phyloP scores from a whole-genome alignment of 75 land plant species.

The Selaginella tamariscina region DNA sequence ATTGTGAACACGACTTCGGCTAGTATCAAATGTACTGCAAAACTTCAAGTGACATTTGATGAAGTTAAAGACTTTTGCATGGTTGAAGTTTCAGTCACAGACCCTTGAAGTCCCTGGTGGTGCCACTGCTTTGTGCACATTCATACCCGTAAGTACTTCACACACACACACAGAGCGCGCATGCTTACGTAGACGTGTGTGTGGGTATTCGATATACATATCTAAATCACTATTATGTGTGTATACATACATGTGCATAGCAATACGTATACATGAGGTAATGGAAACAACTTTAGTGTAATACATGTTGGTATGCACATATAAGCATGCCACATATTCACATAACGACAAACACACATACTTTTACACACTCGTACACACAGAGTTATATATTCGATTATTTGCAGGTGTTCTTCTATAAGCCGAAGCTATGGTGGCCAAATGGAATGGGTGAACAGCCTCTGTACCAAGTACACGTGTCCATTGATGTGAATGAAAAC shows the following conservation, averaged over 20 bases:
- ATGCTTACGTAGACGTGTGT: too few relatives aligned
- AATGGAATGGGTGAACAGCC: slow-evolving; percentile 96
- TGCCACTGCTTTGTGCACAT: slow-evolving; percentile 39
- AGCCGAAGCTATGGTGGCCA: slow-evolving; percentile 95
- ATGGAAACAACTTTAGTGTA: too few relatives aligned
- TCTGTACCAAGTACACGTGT: slow-evolving; percentile 61
- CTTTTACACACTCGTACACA: not conserved
- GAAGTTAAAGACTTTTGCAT: slow-evolving; percentile 43
- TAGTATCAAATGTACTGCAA: slow-evolving; percentile 52
- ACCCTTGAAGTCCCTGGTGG: slow-evolving; percentile 46
- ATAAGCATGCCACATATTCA: too few relatives aligned
- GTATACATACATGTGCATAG: too few relatives aligned
- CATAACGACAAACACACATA: too few relatives aligned
- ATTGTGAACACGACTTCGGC: slow-evolving; percentile 49
- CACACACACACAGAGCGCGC: too few relatives aligned
- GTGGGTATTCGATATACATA: too few relatives aligned
- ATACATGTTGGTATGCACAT: too few relatives aligned
- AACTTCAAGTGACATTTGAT: slow-evolving; percentile 54
- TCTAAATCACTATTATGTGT: too few relatives aligned
- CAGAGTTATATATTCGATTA: not conserved
- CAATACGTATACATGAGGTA: too few relatives aligned
- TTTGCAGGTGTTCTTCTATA: slow-evolving; percentile 70
- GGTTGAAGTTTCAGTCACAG: slow-evolving; percentile 43
- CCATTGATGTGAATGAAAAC: slow-evolving; percentile 52
- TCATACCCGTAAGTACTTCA: slow-evolving; percentile 55